Conservation (phyloP, 768 basidiomycete species). For the Suillus hirtellus region DNA sequence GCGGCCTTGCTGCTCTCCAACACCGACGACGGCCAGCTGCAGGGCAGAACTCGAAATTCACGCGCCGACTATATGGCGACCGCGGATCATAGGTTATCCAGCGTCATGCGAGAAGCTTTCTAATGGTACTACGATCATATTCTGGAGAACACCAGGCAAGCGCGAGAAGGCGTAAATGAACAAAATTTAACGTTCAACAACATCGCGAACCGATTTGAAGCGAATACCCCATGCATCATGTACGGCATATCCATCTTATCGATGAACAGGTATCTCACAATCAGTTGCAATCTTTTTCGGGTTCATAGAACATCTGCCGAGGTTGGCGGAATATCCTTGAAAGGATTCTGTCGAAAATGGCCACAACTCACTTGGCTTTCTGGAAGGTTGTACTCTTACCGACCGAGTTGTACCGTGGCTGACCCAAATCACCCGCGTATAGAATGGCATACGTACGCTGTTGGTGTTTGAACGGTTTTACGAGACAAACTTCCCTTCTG, state of each 20-base stretch:
- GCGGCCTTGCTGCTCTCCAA: not conserved
- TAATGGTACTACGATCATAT: not conserved
- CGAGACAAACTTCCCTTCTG: not conserved
- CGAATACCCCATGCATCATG: not conserved
- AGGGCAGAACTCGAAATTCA: not conserved
- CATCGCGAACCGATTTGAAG: not conserved
- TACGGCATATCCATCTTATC: conserved; percentile 6
- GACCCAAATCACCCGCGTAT: not conserved
- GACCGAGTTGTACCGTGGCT: not conserved
- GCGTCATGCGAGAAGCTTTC: not conserved
- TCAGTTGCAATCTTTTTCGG: not conserved
- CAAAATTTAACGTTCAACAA: not conserved
- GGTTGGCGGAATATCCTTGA: not conserved
- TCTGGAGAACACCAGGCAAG: not conserved
- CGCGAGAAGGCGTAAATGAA: not conserved
- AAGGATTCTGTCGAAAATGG: not conserved
- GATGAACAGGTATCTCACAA: conserved; percentile 7
- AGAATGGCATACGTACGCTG: not conserved
- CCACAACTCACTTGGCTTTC: not conserved
- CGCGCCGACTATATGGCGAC: not conserved
- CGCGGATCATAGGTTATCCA: not conserved
- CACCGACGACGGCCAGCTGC: not conserved
- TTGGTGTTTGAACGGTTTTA: conserved; percentile 1
- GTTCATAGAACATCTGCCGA: not conserved
- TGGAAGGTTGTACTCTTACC: not conserved